Conservation (phyloP, 306 rosid genomes). For the Adenanthera pavonina region DNA sequence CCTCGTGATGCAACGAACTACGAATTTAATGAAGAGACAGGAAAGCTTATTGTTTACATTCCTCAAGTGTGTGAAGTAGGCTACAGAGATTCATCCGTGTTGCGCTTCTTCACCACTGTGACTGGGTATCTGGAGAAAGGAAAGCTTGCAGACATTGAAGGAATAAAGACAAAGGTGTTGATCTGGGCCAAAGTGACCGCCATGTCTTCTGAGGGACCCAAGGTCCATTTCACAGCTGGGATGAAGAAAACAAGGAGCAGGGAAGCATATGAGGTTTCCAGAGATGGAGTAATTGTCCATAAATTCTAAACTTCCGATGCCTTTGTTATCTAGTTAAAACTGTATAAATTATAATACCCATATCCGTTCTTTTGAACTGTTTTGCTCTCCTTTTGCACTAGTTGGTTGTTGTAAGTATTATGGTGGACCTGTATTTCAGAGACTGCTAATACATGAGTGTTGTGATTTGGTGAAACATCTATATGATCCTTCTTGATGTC, state of each 20-base stretch:
- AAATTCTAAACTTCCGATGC: constrained; percentile 56
- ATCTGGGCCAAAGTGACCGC: constrained; percentile 85
- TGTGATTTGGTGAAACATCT: constrained; percentile 31
- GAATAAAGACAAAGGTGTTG: constrained; percentile 91
- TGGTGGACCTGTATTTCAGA: constrained; percentile 31
- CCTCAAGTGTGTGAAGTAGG: constrained; percentile 85
- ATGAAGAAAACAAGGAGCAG: constrained; percentile 90
- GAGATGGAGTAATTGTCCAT: constrained; percentile 79
- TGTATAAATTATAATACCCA: constrained; percentile 10
- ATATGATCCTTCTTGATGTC: background rate
- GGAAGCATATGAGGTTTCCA: constrained; percentile 81
- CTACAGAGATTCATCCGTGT: constrained; percentile 79
- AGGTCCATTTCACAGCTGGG: constrained; percentile 83
- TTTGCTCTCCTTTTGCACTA: constrained; percentile 22
- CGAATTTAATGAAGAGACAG: constrained; percentile 81
- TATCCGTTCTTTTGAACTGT: constrained; percentile 32
- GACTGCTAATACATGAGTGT: constrained; percentile 37
- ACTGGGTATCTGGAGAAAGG: constrained; percentile 91
- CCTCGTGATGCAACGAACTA: constrained; percentile 96
- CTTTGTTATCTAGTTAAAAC: constrained; percentile 16
- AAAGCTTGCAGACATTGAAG: constrained; percentile 83
- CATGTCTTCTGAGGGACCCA: constrained; percentile 76
- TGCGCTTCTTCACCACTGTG: constrained; percentile 76
- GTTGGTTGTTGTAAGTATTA: constrained; percentile 39
- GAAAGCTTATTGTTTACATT: constrained; percentile 74